Base-by-base conservation (phyloP, 108 stramenopile genomes). In the Skeletonema tropicum region DNA sequence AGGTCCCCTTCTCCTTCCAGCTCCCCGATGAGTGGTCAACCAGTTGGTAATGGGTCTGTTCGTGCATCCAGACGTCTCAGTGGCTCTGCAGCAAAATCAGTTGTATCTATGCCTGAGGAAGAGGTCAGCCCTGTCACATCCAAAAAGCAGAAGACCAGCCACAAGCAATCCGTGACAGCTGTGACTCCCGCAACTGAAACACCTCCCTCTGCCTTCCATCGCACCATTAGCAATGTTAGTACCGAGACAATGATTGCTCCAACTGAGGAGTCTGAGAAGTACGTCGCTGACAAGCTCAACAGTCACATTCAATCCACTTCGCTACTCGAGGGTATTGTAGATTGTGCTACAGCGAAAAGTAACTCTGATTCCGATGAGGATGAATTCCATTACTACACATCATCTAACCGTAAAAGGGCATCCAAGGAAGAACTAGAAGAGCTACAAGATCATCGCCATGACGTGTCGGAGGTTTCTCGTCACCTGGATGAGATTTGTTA, bases 1-100 rank as follows among this genome's bases (percentile, higher is more conserved):
- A 49, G 77, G 35, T 78, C 77, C 26, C 77, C 77, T 21, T 78
- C 77, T 2, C 77, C 77, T 33, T 41, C 70, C 12, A 41, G 35
- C 48, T 57, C 62, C 29, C 52, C 68, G 5, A 15, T 60, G 41
- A n/a, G 59, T 48, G 57, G 46, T 68, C 39, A 25, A 33, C 64
- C 70, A 30, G 52, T 57, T 14, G 77, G 77, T 41, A 78, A 42
- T 46, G 77, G 58, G 60, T 71, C 70, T 32, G 46, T 66, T 46
- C 36, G 36, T 5, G 15, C 52, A 42, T 66, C 66, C 1, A 21
- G 41, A 46, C 62, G 60, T 23, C 32, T 64, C 17, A 64, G 35
- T 35, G 68, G 57, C 15, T 70, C 68, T 9, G 39, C 57, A n/a
- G 23, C 66, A 23, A 74, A 74, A 42, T 74, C 65, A 3, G 41